Evolutionary conservation across 2,329 filamentous ascomycete genomes (phyloP).

Genomic region (Ceratocystis diversiconidia): DNA sequence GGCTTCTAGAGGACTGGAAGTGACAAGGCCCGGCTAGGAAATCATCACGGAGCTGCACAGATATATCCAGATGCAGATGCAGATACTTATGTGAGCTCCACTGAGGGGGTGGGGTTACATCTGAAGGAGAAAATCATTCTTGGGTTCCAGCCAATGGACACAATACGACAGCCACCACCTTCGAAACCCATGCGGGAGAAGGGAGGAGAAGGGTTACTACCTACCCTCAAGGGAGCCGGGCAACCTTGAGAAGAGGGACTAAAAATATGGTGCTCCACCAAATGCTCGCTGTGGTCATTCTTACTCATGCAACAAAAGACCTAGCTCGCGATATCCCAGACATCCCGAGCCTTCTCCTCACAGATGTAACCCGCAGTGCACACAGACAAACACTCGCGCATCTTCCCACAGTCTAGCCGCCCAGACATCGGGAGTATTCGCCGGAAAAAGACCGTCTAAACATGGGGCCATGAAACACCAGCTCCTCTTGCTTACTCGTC

Average conservation of each 20-base stretch:
- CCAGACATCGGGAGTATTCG: neutral
- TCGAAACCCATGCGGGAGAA: neutral
- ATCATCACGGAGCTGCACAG: neutral
- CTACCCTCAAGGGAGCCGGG: neutral
- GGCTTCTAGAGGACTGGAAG: neutral
- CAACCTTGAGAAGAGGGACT: neutral
- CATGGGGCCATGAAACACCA: neutral
- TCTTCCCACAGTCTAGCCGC: neutral
- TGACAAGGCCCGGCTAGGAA: neutral
- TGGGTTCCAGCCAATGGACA: neutral
- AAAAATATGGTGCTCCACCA: neutral
- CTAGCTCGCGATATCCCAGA: neutral
- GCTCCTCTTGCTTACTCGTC: neutral
- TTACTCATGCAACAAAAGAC: neutral
- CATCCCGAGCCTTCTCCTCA: neutral
- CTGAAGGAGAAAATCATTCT: neutral
- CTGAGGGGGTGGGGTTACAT: too few relatives aligned
- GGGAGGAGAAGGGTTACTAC: neutral
- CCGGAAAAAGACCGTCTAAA: slow-evolving; percentile 1
- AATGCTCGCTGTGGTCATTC: neutral
- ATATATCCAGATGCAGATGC: neutral
- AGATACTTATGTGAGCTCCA: too few relatives aligned
- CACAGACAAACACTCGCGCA: neutral
- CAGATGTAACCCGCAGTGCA: neutral
- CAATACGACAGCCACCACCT: neutral